phyloP scores from a whole-genome alignment of 768 basidiomycete species.

The Clitopilus passeckerianus region DNA sequence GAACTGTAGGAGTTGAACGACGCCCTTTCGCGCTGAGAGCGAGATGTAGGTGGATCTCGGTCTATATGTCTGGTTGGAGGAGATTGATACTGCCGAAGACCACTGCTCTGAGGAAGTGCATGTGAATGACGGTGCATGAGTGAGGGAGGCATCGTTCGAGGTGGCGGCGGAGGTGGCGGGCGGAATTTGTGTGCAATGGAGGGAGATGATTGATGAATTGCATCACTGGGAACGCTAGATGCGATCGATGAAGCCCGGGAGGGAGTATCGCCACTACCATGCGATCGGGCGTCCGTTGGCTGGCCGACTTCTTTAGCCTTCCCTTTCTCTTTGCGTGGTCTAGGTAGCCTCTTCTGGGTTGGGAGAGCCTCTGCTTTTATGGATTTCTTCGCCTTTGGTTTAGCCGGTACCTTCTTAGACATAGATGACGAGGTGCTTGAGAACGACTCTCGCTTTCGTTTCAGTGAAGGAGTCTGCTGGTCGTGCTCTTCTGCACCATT shows the following conservation, averaged over 20 bases:
- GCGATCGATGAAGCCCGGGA: constrained; percentile 50
- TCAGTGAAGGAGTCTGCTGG: constrained; percentile 1
- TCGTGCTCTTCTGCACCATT: background rate
- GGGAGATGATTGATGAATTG: constrained; percentile 21
- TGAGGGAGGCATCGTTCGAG: background rate
- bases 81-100: background rate
- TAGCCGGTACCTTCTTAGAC: constrained; percentile 2
- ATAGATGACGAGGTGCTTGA: background rate
- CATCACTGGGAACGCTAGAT: constrained; percentile 28
- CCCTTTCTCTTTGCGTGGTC: constrained; percentile 25
- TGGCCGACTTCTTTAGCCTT: constrained; percentile 24
- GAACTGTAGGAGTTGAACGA: constrained; percentile 25
- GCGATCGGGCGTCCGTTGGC: constrained; percentile 11
- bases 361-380: background rate
- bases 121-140: constrained; percentile 9
- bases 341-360: constrained; percentile 2
- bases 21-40: constrained; percentile 8
- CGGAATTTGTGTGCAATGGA: constrained; percentile 16
- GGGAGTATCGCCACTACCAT: constrained; percentile 24
- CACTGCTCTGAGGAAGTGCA: constrained; percentile 12
- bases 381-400: constrained; percentile 2
- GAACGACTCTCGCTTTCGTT: constrained; percentile 17
- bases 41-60: constrained; percentile 9
- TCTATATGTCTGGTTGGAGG: background rate
- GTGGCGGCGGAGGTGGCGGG: constrained; percentile 11